phyloP scores from a whole-genome alignment of 2,329 filamentous ascomycete species.

The Myotisia sp. region DNA sequence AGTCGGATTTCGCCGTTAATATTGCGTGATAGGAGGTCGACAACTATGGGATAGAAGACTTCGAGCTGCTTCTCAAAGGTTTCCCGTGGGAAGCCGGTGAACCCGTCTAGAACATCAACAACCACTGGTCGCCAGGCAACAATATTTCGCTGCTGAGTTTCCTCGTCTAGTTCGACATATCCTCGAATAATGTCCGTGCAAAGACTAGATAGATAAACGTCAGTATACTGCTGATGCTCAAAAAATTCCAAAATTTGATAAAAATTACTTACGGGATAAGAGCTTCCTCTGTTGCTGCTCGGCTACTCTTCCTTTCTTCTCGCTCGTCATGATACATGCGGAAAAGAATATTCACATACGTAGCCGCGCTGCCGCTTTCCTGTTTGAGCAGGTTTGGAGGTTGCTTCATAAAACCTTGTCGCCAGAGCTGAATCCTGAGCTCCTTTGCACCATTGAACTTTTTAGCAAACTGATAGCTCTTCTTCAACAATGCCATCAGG shows the following conservation, averaged over 20 bases:
- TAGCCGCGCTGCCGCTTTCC: slow-evolving; percentile 80
- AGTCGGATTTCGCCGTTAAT: slow-evolving; percentile 64
- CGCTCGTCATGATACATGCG: slow-evolving; percentile 91
- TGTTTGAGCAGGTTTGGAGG: slow-evolving; percentile 96
- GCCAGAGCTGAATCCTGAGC: slow-evolving; percentile 81
- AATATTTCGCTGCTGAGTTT: slow-evolving; percentile 93
- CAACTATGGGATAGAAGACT: slow-evolving; percentile 71
- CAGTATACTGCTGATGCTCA: too few species aligned
- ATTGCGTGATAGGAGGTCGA: slow-evolving; percentile 72
- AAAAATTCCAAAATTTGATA: neutral
- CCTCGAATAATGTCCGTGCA: slow-evolving; percentile 86
- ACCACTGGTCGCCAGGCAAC: slow-evolving; percentile 95
- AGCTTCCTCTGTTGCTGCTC: slow-evolving; percentile 74
- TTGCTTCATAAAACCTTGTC: slow-evolving; percentile 99
- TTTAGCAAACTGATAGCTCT: slow-evolving; percentile 90
- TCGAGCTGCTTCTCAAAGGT: slow-evolving; percentile 68
- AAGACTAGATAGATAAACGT: slow-evolving; percentile 35
- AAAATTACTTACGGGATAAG: slow-evolving; percentile 55
- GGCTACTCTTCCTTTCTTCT: slow-evolving; percentile 63
- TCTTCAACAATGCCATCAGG: slow-evolving; percentile 87
- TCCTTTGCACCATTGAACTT: slow-evolving; percentile 98
- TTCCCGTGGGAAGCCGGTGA: slow-evolving; percentile 63
- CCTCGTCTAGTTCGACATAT: slow-evolving; percentile 78
- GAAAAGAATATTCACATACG: slow-evolving; percentile 90
- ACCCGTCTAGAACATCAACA: slow-evolving; percentile 90